These are phyloP conservation scores for Suhomyces chickasaworum DNA, from an alignment of 1,139 yeast species.

Conservation along the genomic window DNA sequence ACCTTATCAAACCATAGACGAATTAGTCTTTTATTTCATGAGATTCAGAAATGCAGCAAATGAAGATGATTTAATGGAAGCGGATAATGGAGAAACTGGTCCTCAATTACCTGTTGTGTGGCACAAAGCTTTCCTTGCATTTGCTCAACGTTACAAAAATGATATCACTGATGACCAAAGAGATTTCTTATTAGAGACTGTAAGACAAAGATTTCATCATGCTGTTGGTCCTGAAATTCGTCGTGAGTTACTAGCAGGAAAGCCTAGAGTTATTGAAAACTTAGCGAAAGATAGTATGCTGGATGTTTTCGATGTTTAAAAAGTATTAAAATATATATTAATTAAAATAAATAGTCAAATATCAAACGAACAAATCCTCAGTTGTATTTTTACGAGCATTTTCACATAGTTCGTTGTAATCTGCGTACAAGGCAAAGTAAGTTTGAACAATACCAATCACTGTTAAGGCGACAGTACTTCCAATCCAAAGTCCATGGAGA, in stretches of 20 bases:
- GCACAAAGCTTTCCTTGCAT: conserved; percentile 93
- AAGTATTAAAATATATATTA: conserved; percentile 4
- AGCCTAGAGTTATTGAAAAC: conserved; percentile 38
- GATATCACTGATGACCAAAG: conserved; percentile 97
- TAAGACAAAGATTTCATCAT: conserved; percentile 85
- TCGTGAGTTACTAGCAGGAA: conserved; percentile 88
- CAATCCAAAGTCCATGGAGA: conserved; percentile 57
- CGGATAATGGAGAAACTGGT: conserved; percentile 35
- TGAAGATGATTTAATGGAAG: conserved; percentile 32
- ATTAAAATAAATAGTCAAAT: not conserved
- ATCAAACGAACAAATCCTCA: conserved; percentile 9
- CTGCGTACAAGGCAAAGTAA: conserved; percentile 43
- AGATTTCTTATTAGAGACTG: conserved; percentile 87
- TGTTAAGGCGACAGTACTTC: conserved; percentile 52
- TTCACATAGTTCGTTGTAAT: conserved; percentile 41
- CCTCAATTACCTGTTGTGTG: conserved; percentile 90
- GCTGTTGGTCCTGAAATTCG: conserved; percentile 93
- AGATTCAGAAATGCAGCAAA: conserved; percentile 67
- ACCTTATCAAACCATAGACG: conserved; percentile 95
- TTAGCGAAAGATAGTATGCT: conserved; percentile 41
- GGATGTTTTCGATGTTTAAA: conserved; percentile 35
- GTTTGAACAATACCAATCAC: conserved; percentile 56
- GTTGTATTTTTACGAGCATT: conserved; percentile 45
- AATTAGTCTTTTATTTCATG: conserved; percentile 93
- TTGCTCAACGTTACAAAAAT: conserved; percentile 94